phyloP scores from a whole-genome alignment of 331 rosid genomes.

The Phaseolus coccineus region DNA sequence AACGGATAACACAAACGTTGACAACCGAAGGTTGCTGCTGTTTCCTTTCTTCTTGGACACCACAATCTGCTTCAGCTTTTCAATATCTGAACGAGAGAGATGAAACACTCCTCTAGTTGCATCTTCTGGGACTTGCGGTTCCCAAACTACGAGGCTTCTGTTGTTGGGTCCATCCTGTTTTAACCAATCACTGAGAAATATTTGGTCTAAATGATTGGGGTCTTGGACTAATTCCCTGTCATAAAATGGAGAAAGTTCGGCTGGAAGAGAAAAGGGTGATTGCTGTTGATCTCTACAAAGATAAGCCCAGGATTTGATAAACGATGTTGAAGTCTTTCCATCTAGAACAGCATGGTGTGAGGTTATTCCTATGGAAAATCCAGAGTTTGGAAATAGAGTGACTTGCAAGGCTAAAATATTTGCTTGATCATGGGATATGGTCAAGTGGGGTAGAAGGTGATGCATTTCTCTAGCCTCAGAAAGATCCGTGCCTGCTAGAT shows the following conservation, averaged over 20 bases:
- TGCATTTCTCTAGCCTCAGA: constrained; percentile 44
- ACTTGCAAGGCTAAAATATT: constrained; percentile 53
- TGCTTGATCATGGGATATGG: constrained; percentile 48
- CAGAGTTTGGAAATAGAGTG: constrained; percentile 53
- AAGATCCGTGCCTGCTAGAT: constrained; percentile 40
- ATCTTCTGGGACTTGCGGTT: constrained; percentile 15
- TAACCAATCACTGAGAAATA: constrained; percentile 38
- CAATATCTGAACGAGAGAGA: constrained; percentile 35
- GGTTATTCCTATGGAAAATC: constrained; percentile 56
- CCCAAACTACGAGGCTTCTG: constrained; percentile 45
- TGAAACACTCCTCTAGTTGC: constrained; percentile 50
- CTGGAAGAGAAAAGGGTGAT: neutral
- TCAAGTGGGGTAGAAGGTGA: constrained; percentile 51
- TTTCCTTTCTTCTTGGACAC: neutral
- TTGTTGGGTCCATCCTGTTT: constrained; percentile 49
- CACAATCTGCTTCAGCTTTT: constrained; percentile 49
- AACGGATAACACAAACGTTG: constrained; percentile 47
- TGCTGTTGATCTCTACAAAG: constrained; percentile 28
- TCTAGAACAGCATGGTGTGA: constrained; percentile 64
- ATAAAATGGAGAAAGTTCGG: constrained; percentile 37
- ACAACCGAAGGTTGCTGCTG: constrained; percentile 36
- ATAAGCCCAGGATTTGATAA: constrained; percentile 63
- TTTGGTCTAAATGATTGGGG: neutral
- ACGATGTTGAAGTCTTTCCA: constrained; percentile 51
- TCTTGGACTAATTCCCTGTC: constrained; percentile 49